Evolutionary conservation across 345 rosid species (phyloP), one percentile per base, ranked within the genome.

Genomic region (Moricandia moricandioides): DNA sequence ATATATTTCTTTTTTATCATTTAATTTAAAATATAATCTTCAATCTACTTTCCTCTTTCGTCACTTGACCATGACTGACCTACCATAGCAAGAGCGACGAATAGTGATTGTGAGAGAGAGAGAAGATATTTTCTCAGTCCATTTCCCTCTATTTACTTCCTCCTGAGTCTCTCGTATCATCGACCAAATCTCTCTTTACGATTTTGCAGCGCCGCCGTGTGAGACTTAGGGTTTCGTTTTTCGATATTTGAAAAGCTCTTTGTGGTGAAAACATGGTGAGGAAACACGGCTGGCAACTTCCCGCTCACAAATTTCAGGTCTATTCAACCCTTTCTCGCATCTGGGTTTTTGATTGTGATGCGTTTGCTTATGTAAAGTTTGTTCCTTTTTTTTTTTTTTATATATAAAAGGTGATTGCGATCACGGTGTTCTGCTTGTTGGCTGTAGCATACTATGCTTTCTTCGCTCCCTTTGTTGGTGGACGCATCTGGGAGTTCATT

Each of bases 281-380:
- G 82, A 91, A 88, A 79, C 97, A 94, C 82, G 98, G 98, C 63
- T 94, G 97, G 98, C 93, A 94, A 74, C 86, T 94, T 7, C 98
- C 98, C 17, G 98, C 98, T 10, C 98, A 94, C 79, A 89, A 93
- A 55, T 88, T 89, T 35, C 97, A 94, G 97, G 98, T 90, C 78
- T 34, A 56, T 56, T 37, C 51, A 34, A 34, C 21, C 8, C 30
- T n/a, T 37, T 49, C 30, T 14, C 8, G 3, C 34, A 51, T 17
- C 56, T 70, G 55, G 27, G 31, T 21, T 63, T 65, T 31, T 27
- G 3, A 56, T 24, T 70, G 39, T 56, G 65, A 56, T 69, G 73
- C 10, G 56, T 5, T 62, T 8, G 29, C 59, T 73, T 3, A 58
- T 65, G 62, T 27, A 33, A 76, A 57, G 62, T 57, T 12, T 24